These are phyloP conservation scores for Musa schizocarpa DNA, from an alignment of 176 grass and related monocot genomes.

Conservation along the genomic window DNA sequence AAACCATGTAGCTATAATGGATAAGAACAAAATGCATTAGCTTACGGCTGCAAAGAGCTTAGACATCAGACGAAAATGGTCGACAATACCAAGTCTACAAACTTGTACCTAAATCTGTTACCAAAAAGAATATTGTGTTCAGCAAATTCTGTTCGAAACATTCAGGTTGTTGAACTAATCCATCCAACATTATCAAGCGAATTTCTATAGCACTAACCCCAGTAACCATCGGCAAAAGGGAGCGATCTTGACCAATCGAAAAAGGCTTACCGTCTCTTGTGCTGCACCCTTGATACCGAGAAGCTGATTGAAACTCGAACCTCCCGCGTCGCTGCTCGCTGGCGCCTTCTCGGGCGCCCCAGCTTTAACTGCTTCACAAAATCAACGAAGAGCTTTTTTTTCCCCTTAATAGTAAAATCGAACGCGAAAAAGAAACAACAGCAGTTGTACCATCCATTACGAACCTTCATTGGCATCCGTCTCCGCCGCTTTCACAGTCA, in stretches of 20 bases:
- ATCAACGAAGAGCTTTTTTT: conserved; percentile 13
- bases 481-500: conserved; percentile 40
- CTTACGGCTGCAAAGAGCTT: too few species aligned
- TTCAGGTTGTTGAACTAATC: too few species aligned
- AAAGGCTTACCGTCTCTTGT: conserved; percentile 52
- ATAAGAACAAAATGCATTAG: too few species aligned
- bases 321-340: conserved; percentile 17
- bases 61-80: too few species aligned
- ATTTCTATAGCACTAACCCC: background rate
- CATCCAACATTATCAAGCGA: background rate
- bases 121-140: too few species aligned
- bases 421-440: background rate
- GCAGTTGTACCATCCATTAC: background rate
- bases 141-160: too few species aligned
- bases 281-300: conserved; percentile 93
- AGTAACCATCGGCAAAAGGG: background rate
- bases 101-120: too few species aligned
- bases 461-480: conserved; percentile 52
- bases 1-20: too few species aligned
- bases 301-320: conserved; percentile 93
- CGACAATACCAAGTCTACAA: too few species aligned
- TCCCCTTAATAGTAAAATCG: background rate
- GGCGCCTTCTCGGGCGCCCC: conserved; percentile 46
- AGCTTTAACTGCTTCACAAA: conserved; percentile 38
- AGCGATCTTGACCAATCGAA: background rate